phyloP scores from a whole-genome alignment of 306 rosid genomes.

The Gillenia trifoliata region DNA sequence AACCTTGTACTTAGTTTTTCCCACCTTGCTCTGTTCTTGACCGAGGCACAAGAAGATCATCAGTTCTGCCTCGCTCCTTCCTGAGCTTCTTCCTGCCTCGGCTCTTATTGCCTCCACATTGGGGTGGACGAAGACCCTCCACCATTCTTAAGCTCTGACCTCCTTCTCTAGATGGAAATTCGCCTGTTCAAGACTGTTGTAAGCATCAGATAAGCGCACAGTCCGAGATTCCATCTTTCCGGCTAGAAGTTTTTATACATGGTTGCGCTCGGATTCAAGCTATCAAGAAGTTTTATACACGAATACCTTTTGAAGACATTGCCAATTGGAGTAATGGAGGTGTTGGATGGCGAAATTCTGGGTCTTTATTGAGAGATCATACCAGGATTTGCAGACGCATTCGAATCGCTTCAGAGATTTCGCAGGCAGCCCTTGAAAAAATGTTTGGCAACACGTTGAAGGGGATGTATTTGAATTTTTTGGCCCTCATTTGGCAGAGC shows the following conservation, averaged over 20 bases:
- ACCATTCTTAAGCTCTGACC: constrained; percentile 47
- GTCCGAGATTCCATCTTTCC: constrained; percentile 83
- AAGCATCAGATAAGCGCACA: constrained; percentile 86
- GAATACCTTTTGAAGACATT: too few relatives aligned
- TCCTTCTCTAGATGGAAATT: constrained; percentile 74
- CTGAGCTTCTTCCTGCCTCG: constrained; percentile 87
- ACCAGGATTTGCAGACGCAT: too few relatives aligned
- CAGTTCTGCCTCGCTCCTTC: constrained; percentile 87
- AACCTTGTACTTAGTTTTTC: constrained; percentile 65
- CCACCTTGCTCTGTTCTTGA: constrained; percentile 95
- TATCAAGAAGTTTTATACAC: too few relatives aligned
- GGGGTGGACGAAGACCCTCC: constrained; percentile 37
- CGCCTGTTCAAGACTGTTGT: constrained; percentile 89
- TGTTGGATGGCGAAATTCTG: too few relatives aligned
- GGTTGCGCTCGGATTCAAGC: constrained; percentile 62
- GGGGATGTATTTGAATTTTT: too few relatives aligned
- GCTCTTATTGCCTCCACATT: constrained; percentile 76
- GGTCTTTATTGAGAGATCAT: too few relatives aligned
- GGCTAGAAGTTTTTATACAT: constrained; percentile 62
- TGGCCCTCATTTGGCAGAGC: too few relatives aligned
- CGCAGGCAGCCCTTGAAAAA: too few relatives aligned
- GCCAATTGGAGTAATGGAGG: too few relatives aligned
- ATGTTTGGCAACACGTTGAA: too few relatives aligned
- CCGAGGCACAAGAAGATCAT: constrained; percentile 96
- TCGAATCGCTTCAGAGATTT: too few relatives aligned